A percentile compares a stretch with the other conserved stretches of the same genome.
Conservation (phyloP, 164 flowering plant genomes). For the Aristolochia contorta region DNA sequence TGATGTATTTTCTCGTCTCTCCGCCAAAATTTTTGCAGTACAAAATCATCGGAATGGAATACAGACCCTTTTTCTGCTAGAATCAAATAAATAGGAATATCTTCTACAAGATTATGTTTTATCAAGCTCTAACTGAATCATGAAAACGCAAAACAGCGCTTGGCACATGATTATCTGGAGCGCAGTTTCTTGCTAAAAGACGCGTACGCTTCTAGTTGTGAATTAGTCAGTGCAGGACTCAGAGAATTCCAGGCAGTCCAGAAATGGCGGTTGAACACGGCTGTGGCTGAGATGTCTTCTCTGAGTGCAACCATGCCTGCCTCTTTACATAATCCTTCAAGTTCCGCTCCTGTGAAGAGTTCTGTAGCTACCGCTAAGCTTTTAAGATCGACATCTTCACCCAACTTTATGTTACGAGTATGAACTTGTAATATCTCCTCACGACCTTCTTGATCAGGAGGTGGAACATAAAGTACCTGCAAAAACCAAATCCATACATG, state of each 20-base stretch:
- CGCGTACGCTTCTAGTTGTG: constrained; percentile 38
- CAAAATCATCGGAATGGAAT: too few relatives aligned
- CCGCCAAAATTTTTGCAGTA: too few relatives aligned
- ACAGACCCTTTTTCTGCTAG: too few relatives aligned
- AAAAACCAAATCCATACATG: background rate
- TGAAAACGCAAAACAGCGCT: too few relatives aligned
- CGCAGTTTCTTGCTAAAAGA: constrained; percentile 44
- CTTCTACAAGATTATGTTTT: too few relatives aligned
- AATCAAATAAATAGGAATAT: too few relatives aligned
- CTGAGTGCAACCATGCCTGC: constrained; percentile 82
- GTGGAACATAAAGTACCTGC: constrained; percentile 90
- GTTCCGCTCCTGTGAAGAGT: constrained; percentile 87
- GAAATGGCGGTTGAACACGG: constrained; percentile 59
- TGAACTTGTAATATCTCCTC: constrained; percentile 74
- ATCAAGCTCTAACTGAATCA: too few relatives aligned
- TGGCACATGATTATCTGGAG: background rate
- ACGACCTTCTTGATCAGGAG: constrained; percentile 81
- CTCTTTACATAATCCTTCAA: constrained; percentile 73
- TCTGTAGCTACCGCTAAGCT: constrained; percentile 73
- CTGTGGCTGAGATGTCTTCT: constrained; percentile 62
- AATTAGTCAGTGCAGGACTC: constrained; percentile 50
- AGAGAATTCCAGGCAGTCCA: constrained; percentile 38
- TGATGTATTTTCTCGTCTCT: too few relatives aligned
- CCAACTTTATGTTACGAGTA: constrained; percentile 62
- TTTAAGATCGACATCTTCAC: constrained; percentile 56